Base-by-base conservation (phyloP, 2,329 filamentous ascomycete genomes). In the Apiospora saccharicola region DNA sequence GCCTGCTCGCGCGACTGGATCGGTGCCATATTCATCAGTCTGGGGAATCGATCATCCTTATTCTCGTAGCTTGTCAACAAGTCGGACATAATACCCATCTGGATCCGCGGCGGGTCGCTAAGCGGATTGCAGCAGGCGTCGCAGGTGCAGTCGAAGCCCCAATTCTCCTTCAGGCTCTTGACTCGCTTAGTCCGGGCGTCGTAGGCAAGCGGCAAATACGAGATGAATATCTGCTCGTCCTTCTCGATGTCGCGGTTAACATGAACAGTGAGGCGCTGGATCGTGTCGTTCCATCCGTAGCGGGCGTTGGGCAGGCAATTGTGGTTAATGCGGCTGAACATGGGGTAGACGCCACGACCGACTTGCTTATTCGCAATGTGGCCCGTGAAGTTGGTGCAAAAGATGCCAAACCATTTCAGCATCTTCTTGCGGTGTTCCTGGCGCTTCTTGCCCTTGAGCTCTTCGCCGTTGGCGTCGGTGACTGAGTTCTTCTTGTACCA, bases 311-410 rank as follows among this genome's bases (percentile, higher is more conserved):
- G 71, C 1, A 67, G 4, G 43, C 71, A 72, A 0, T 53, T 51
- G 68, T 72, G 71, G n/a, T 72, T 72, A 30, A 72, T 70, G 67
- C 71, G 71, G 68, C 71, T 69, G 30, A 72, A 72, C 2, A 44
- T 22, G n/a, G 53, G 4, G 19, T 53, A 72, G 44, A 72, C 41
- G n/a, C 41, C 67, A 1, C 44, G 67, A 6, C 67, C 44, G 1
- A 14, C 19, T 6, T 47, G 8, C 7, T 19, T 19, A 41, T 44
- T 43, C 41, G n/a, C n/a, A 4, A 26, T n/a, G 14, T 26, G n/a
- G 2, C 26, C 16, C n/a, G 44, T 26, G 2, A n/a, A 44, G 67
- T 68, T 68, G 41, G 67, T 46, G 13, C 22, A 10, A 24, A 47
- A 46, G n/a, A 22, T 30, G 13, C 41, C 67, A 8, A 68, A 34